These are phyloP conservation scores for Populus alba DNA, from an alignment of 345 rosid species.

Conservation along the genomic window DNA sequence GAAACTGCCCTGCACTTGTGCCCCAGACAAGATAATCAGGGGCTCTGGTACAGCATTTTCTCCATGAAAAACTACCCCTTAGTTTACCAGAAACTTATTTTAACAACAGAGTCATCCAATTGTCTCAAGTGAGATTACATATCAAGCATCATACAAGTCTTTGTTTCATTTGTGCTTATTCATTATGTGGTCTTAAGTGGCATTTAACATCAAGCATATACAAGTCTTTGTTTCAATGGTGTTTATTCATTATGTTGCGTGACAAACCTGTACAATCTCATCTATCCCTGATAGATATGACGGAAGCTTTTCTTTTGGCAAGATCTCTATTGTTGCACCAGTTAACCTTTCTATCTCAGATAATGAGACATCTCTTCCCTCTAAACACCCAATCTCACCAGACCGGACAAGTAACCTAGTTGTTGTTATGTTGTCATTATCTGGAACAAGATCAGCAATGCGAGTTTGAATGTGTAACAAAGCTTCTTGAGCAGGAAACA, in stretches of 20 bases:
- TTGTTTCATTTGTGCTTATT: background rate
- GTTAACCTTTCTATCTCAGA: conserved; percentile 69
- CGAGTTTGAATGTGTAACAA: conserved; percentile 90
- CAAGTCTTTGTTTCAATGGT: background rate
- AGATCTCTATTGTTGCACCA: conserved; percentile 69
- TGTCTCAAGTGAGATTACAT: background rate
- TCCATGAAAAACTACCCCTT: background rate
- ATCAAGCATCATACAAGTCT: background rate
- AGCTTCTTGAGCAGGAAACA: conserved; percentile 99
- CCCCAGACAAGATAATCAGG: background rate
- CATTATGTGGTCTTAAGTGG: background rate
- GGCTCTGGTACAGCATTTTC: background rate
- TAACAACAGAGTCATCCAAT: background rate
- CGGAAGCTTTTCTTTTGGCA: conserved; percentile 69
- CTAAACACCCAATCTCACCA: conserved; percentile 73
- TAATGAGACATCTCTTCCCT: conserved; percentile 79
- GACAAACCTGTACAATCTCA: conserved; percentile 82
- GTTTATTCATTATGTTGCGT: conserved; percentile 7
- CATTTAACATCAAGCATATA: conserved; percentile 10
- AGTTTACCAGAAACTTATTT: background rate
- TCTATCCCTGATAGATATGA: conserved; percentile 52
- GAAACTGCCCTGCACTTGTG: background rate
- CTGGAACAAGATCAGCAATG: conserved; percentile 68
- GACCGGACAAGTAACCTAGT: conserved; percentile 75
- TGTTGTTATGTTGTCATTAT: conserved; percentile 64